phyloP scores from a whole-genome alignment of 352 stramenopile species.

The Globisporangium carolinianum region DNA sequence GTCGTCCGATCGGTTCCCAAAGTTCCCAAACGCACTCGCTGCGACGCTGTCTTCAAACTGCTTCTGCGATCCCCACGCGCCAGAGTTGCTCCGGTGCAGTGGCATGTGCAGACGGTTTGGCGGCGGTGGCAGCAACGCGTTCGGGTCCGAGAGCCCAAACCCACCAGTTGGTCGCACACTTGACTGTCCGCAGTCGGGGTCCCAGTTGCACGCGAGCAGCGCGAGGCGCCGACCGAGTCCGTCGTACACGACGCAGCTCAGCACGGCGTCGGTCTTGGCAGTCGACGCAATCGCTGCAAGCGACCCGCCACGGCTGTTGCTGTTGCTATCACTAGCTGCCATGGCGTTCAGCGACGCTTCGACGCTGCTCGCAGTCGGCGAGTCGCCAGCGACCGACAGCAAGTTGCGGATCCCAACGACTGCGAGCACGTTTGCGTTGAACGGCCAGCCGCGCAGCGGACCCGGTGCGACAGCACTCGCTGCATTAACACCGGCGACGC shows the following conservation, averaged over 20 bases:
- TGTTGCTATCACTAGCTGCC: not conserved
- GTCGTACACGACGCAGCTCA: slow-evolving; percentile 74
- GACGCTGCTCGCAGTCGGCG: slow-evolving; percentile 9
- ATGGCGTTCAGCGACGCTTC: slow-evolving; percentile 7
- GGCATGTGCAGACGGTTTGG: slow-evolving; percentile 10
- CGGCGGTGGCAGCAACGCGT: slow-evolving; percentile 9
- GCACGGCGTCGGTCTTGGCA: slow-evolving; percentile 49
- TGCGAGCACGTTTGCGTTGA: slow-evolving; percentile 56
- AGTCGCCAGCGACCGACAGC: slow-evolving; percentile 22
- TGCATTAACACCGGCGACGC: slow-evolving; percentile 16
- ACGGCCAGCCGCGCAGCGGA: slow-evolving; percentile 60
- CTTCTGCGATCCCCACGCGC: slow-evolving; percentile 54
- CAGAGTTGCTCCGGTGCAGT: slow-evolving; percentile 59
- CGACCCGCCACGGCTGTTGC: slow-evolving; percentile 9
- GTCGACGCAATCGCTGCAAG: slow-evolving; percentile 33
- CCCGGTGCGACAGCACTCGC: slow-evolving; percentile 19
- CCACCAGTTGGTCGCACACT: not conserved
- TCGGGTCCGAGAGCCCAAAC: slow-evolving; percentile 21
- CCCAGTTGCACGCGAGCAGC: slow-evolving; percentile 79
- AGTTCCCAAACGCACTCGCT: slow-evolving; percentile 4
- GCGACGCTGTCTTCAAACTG: slow-evolving; percentile 42
- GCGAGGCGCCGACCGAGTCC: slow-evolving; percentile 55
- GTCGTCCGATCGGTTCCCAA: slow-evolving; percentile 40
- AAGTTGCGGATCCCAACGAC: slow-evolving; percentile 64
- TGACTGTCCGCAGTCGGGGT: slow-evolving; percentile 58